A percentile compares a stretch with the other conserved stretches of the same genome.
Conservation (phyloP, 2,329 filamentous ascomycete species). For the Talaromyces islandicus region DNA sequence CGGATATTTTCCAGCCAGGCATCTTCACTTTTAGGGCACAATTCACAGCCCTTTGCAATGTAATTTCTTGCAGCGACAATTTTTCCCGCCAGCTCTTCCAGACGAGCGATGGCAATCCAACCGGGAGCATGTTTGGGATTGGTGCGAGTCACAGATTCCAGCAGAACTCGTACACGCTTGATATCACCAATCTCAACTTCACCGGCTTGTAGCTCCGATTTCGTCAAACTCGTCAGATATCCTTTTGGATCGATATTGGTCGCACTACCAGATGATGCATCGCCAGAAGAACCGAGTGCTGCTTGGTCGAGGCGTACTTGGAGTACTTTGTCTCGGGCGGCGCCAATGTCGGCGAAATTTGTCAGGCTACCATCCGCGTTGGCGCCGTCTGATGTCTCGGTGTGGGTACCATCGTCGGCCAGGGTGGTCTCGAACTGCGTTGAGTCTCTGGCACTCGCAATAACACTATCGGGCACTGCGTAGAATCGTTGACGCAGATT, state of each 20-base stretch:
- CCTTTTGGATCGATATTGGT: constrained; percentile 93
- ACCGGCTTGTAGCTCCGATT: constrained; percentile 69
- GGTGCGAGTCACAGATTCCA: constrained; percentile 96
- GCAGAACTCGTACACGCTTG: constrained; percentile 80
- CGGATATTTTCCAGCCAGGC: constrained; percentile 95
- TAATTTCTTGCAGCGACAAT: constrained; percentile 82
- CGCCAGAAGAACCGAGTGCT: constrained; percentile 63
- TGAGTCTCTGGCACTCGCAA: constrained; percentile 76
- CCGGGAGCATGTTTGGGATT: constrained; percentile 92
- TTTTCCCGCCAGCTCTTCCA: constrained; percentile 91
- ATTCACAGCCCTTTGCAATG: constrained; percentile 80
- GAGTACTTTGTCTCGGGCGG: constrained; percentile 90
- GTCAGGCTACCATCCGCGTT: constrained; percentile 80
- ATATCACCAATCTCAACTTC: constrained; percentile 89
- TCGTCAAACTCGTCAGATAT: constrained; percentile 86
- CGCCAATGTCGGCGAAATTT: constrained; percentile 96
- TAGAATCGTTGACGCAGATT: constrained; percentile 83
- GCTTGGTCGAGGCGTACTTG: constrained; percentile 91
- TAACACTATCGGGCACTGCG: constrained; percentile 90
- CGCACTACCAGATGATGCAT: constrained; percentile 68
- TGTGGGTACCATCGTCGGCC: constrained; percentile 65
- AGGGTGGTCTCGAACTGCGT: constrained; percentile 82
- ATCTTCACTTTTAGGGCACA: constrained; percentile 91
- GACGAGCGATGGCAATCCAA: constrained; percentile 88
- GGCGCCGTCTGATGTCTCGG: constrained; percentile 42